Percentiles rank a stretch among this genome's conserved stretches.
Conservation (phyloP, 495 filamentous ascomycete genomes). For the Gamarada debralockiae region DNA sequence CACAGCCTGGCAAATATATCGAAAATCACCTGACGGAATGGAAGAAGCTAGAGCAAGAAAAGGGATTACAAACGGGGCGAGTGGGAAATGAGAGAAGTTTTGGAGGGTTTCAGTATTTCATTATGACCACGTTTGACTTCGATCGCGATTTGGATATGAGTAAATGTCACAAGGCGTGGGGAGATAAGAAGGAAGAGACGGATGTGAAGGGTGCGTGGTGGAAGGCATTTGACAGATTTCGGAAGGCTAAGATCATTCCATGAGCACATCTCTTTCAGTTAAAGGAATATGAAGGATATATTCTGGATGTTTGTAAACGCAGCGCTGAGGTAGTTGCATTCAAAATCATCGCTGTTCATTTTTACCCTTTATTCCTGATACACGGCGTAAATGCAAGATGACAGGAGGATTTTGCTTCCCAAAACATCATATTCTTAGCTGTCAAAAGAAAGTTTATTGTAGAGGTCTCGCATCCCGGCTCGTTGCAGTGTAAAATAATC, state of each 20-base stretch:
- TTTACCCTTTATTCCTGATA: too few relatives aligned
- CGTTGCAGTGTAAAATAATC: too few relatives aligned
- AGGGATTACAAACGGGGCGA: constrained; percentile 29
- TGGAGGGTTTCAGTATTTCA: constrained; percentile 29
- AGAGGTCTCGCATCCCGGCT: too few relatives aligned
- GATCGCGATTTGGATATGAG: constrained; percentile 36
- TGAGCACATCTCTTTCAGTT: too few relatives aligned
- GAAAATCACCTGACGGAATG: constrained; percentile 29
- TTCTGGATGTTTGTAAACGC: too few relatives aligned
- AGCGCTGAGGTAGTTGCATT: too few relatives aligned
- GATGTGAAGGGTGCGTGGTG: constrained; percentile 30
- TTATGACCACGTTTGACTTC: constrained; percentile 37
- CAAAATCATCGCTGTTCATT: too few relatives aligned
- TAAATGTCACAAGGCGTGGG: constrained; percentile 26
- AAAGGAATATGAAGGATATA: too few relatives aligned
- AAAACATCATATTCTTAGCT: too few relatives aligned
- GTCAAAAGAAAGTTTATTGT: too few relatives aligned
- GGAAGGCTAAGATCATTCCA: constrained; percentile 36
- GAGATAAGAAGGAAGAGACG: constrained; percentile 27
- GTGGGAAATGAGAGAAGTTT: constrained; percentile 29
- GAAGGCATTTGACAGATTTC: constrained; percentile 34
- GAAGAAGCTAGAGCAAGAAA: constrained; percentile 31
- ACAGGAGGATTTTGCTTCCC: too few relatives aligned
- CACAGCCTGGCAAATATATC: constrained; percentile 31
- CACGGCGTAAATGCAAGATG: too few relatives aligned